Evolutionary conservation across 2,329 filamentous ascomycete species (phyloP).

Genomic region (Colletotrichum musae): DNA sequence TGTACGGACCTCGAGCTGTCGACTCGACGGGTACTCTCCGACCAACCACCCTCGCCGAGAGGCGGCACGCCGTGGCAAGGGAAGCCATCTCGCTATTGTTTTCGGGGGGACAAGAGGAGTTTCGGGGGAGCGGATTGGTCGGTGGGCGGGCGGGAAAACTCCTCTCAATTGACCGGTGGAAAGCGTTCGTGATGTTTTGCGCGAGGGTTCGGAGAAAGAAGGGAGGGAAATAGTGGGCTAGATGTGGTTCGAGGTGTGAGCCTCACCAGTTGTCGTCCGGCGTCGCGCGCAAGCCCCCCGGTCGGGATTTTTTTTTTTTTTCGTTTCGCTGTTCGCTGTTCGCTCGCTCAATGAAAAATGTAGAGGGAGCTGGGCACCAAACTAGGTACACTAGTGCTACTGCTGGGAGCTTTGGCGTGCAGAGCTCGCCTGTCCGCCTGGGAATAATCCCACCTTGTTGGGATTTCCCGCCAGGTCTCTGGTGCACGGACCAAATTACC

Average conservation of each 20-base stretch:
- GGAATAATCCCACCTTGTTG: conserved; percentile 28
- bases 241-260: conserved; percentile 21
- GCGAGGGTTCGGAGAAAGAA: conserved; percentile 31
- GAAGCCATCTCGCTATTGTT: conserved; percentile 72
- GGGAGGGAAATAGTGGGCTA: conserved; percentile 36
- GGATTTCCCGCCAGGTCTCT: conserved; percentile 32
- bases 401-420: conserved; percentile 25
- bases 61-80: conserved; percentile 74
- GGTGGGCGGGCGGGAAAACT: conserved; percentile 1
- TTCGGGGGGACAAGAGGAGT: not conserved
- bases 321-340: not conserved
- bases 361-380: not conserved
- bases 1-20: conserved; percentile 69
- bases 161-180: conserved; percentile 5
- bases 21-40: conserved; percentile 68
- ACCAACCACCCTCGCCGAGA: conserved; percentile 72
- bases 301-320: conserved; percentile 22
- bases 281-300: conserved; percentile 5
- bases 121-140: conserved; percentile 5
- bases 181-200: conserved; percentile 9
- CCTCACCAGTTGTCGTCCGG: not conserved
- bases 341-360: conserved; percentile 11
- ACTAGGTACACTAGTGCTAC: not conserved
- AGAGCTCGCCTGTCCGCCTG: conserved; percentile 21
- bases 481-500: conserved; percentile 6